These are phyloP conservation scores for Triticum aestivum DNA, from an alignment of 176 grass and related monocot species.

Conservation along the genomic window IWGSC_CS_RefSeq_v2.1 NC_057812.1:652349462-652349961, in stretches of 20 bases:
- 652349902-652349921: too few relatives aligned
- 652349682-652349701: slow-evolving; percentile 3
- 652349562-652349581: slow-evolving; percentile 89
- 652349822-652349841: too few relatives aligned
- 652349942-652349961: too few relatives aligned
- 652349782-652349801: too few relatives aligned
- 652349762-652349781: too few relatives aligned
- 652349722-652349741: too few relatives aligned
- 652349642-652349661: slow-evolving; percentile 11
- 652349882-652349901: too few relatives aligned
- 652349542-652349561: slow-evolving; percentile 84
- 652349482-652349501: neutral
- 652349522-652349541: slow-evolving; percentile 92
- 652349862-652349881: too few relatives aligned
- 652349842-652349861: too few relatives aligned
- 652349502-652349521: slow-evolving; percentile 23
- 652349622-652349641: slow-evolving; percentile 16
- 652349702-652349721: neutral
- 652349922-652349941: too few relatives aligned
- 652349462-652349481: neutral
- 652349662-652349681: slow-evolving; percentile 7
- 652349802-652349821: too few relatives aligned
- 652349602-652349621: slow-evolving; percentile 82
- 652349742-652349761: too few relatives aligned
- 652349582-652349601: slow-evolving; percentile 98